Base-by-base conservation (phyloP, 2,329 filamentous ascomycete species). In the Penicillium sp. region DNA sequence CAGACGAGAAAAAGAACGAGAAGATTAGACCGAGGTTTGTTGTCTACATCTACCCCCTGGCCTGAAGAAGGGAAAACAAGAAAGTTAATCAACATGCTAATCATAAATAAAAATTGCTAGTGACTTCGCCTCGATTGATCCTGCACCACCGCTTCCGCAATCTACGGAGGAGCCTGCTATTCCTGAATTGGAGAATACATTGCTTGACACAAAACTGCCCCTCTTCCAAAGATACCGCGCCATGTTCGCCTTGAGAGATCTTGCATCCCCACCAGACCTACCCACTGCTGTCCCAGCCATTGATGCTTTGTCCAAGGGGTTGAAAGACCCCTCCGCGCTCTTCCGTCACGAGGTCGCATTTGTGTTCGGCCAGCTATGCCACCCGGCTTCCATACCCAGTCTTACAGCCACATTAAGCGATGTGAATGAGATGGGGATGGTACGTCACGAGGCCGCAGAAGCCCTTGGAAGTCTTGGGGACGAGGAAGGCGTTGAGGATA, bases 291-390 rank as follows among this genome's bases (percentile, higher is more conserved):
- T 91, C 16, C 88, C 90, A n/a, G 93, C 94, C 18, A 83, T 99
- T 53, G 82, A 88, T 46, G 90, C 92, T 11, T 83, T 99, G 47
- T 91, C 94, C 47, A 87, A 86, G 68, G 94, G 94, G 16, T 86
- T 99, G 65, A 80, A 81, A 30, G 94, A 99, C 71, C 81, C 86
- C 18, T 97, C 92, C 49, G 92, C 92, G 5, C 84, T 99, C 7
- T 97, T 99, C 82, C 87, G 94, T 63, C 94, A 99, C 77, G 94
- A 99, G 72, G 91, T 99, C 63, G 94, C 94, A 14, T 99, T 99
- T 71, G 94, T 99, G 14, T 99, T 99, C 65, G 94, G 94, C 55
- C 94, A 99, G 74, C 81, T 99, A 52, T 91, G 89, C 55, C 94
- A 99, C 69, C 94, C 94, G 1, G 93, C 93, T n/a, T 96, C 91